phyloP scores from a whole-genome alignment of 441 rosid species.

The Jatropha multifida region DNA sequence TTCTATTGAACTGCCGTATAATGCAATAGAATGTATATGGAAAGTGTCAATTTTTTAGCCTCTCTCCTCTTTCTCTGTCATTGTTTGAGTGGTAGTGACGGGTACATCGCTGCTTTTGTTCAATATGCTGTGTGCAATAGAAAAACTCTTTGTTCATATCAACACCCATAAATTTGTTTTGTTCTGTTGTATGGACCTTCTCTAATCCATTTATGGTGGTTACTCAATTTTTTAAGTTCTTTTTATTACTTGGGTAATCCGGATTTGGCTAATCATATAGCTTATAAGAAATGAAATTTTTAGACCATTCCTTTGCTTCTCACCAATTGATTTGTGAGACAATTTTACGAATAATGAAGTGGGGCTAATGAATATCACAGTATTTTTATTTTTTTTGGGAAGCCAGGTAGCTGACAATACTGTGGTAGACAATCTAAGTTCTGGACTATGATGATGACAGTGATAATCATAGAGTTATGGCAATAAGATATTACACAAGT shows the following conservation, averaged over 20 bases:
- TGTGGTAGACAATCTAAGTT: background rate
- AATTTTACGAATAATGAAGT: background rate
- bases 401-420: background rate
- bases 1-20: background rate
- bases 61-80: background rate
- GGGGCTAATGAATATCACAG: background rate
- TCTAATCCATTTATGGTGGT: too few relatives aligned
- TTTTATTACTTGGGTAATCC: background rate
- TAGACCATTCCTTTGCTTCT: background rate
- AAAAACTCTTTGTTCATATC: background rate
- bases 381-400: background rate
- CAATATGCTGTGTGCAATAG: too few relatives aligned
- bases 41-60: background rate
- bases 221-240: background rate
- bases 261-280: background rate
- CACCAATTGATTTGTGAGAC: background rate
- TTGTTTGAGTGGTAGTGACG: background rate
- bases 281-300: background rate
- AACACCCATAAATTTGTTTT: background rate
- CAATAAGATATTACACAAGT: background rate
- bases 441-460: background rate
- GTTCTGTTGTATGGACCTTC: background rate
- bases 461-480: background rate
- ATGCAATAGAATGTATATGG: background rate
- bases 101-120: background rate